These are phyloP conservation scores for Sporothrix dimorphospora DNA, from an alignment of 2,329 filamentous ascomycete genomes.

Conservation along the genomic window DNA sequence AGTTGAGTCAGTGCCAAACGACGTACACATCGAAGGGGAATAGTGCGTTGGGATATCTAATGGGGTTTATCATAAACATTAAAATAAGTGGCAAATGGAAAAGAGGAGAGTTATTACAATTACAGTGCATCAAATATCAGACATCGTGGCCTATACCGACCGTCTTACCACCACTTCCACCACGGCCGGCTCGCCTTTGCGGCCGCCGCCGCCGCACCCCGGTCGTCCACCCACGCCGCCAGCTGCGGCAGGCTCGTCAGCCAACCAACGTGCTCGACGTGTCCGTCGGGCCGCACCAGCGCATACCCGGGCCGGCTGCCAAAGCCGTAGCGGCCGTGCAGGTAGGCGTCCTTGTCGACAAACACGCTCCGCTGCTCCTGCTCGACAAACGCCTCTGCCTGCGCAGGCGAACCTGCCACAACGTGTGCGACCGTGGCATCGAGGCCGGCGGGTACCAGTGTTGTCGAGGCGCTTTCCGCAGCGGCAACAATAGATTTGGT, in stretches of 20 bases:
- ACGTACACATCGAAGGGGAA: not conserved
- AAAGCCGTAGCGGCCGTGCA: constrained; percentile 41
- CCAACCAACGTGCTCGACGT: constrained; percentile 41
- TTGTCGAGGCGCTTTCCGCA: constrained; percentile 21
- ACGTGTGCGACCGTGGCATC: constrained; percentile 16
- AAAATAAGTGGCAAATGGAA: not conserved
- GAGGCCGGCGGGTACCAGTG: not conserved
- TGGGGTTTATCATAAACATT: not conserved
- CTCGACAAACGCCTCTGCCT: constrained; percentile 8
- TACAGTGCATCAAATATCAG: not conserved
- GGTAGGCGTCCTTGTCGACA: constrained; percentile 35
- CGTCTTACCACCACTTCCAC: constrained; percentile 25
- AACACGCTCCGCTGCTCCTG: constrained; percentile 26
- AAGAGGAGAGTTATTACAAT: not conserved
- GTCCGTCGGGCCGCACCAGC: constrained; percentile 41
- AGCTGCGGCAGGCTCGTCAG: constrained; percentile 37
- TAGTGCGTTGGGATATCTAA: not conserved
- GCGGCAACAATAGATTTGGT: constrained; percentile 21
- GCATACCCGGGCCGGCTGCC: constrained; percentile 36
- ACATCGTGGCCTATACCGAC: too few species aligned
- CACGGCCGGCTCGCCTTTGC: constrained; percentile 12
- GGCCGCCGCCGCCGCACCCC: not conserved
- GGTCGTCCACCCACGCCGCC: constrained; percentile 27
- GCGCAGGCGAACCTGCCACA: constrained; percentile 19
- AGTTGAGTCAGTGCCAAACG: not conserved